These are phyloP conservation scores for Aspergillus diversus DNA, from an alignment of 495 filamentous ascomycete species.

Conservation along the genomic window DNA sequence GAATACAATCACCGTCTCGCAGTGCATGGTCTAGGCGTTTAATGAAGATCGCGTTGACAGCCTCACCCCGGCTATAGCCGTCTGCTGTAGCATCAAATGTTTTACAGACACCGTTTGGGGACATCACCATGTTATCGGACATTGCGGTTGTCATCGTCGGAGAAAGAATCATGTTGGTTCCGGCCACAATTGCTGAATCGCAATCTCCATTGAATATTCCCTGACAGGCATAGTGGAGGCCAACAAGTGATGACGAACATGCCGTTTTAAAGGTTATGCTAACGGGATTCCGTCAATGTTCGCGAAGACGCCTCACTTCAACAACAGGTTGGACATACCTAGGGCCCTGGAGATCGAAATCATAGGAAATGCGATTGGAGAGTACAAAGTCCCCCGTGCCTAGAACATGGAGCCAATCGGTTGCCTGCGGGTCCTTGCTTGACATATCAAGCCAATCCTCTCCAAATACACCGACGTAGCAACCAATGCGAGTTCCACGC, in stretches of 20 bases:
- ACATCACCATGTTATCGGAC: neutral
- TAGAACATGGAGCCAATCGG: neutral
- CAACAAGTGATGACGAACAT: neutral
- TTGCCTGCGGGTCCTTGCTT: neutral
- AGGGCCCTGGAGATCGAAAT: neutral
- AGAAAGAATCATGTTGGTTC: too few species aligned
- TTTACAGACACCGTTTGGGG: constrained; percentile 1
- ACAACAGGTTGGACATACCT: neutral
- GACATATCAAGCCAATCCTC: neutral
- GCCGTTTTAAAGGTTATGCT: neutral
- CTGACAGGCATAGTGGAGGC: neutral
- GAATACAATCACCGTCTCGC: constrained; percentile 2
- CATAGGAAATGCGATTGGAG: neutral
- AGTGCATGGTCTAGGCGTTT: constrained; percentile 8
- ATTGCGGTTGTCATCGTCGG: neutral
- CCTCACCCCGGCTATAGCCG: constrained; percentile 5
- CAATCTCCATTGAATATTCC: neutral
- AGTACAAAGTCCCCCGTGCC: neutral
- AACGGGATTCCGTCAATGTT: too few species aligned
- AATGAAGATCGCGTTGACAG: neutral
- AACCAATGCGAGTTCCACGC: neutral
- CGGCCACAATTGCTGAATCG: neutral
- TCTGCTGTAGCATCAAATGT: constrained; percentile 5
- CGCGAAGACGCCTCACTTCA: too few species aligned
- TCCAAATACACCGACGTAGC: constrained; percentile 27